A percentile compares a stretch with the other conserved stretches of the same genome.
phyloP scores from a whole-genome alignment of 306 rosid species.

The Ammopiptanthus mongolicus region DNA sequence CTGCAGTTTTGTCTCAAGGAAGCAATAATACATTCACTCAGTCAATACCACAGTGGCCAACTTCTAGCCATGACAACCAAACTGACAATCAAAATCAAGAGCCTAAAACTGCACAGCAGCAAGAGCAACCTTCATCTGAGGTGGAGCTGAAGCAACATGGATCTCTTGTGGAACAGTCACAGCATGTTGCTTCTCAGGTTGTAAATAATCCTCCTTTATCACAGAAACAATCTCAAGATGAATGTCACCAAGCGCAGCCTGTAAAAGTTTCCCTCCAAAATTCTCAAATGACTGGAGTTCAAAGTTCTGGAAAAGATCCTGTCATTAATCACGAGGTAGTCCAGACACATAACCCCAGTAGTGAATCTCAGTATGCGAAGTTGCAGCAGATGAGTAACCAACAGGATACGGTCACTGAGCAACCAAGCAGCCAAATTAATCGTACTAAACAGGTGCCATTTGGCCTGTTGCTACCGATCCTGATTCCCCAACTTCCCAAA shows the following conservation, averaged over 20 bases:
- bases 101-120: slow-evolving; percentile 41
- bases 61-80: slow-evolving; percentile 38
- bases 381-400: slow-evolving; percentile 94
- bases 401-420: slow-evolving; percentile 63
- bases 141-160: slow-evolving; percentile 50
- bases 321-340: slow-evolving; percentile 39
- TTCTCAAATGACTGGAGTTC: slow-evolving; percentile 46
- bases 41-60: slow-evolving; percentile 41
- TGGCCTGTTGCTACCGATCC: slow-evolving; percentile 67
- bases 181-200: slow-evolving; percentile 42
- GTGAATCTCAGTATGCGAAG: slow-evolving; percentile 74
- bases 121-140: slow-evolving; percentile 51
- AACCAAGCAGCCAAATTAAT: slow-evolving; percentile 50
- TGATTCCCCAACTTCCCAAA: slow-evolving; percentile 77
- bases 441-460: slow-evolving; percentile 75
- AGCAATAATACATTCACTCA: slow-evolving; percentile 50
- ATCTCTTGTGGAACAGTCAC: slow-evolving; percentile 40
- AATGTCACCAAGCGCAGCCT: slow-evolving; percentile 37
- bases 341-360: slow-evolving; percentile 40
- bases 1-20: slow-evolving; percentile 49
- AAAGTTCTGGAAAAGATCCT: slow-evolving; percentile 46
- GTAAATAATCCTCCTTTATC: slow-evolving; percentile 31
- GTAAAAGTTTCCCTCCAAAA: slow-evolving; percentile 47
- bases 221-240: slow-evolving; percentile 56
- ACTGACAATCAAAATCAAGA: slow-evolving; percentile 52